A percentile compares a stretch with the other conserved stretches of the same genome.
These are phyloP conservation scores for Starmerella sirachaensis DNA, from an alignment of 805 yeast species.

Conservation along the genomic window DNA sequence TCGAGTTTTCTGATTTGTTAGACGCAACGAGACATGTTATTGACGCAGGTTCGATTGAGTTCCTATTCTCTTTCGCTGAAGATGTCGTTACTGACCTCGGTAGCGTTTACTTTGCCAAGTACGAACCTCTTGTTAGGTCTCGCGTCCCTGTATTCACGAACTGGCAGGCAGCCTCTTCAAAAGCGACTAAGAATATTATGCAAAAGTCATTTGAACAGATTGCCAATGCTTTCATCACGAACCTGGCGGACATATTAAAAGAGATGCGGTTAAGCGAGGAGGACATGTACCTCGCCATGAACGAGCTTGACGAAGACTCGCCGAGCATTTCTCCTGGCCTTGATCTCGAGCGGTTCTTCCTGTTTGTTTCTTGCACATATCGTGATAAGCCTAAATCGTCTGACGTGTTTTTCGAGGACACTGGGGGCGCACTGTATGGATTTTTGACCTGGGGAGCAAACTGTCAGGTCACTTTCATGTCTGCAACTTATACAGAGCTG, in stretches of 20 bases:
- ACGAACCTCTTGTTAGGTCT: constrained; percentile 18
- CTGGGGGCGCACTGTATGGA: constrained; percentile 56
- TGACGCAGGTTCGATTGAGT: constrained; percentile 31
- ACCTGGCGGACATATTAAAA: constrained; percentile 31
- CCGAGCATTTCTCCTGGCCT: constrained; percentile 40
- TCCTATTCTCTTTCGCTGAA: constrained; percentile 28
- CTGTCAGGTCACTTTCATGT: constrained; percentile 58
- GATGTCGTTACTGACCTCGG: constrained; percentile 22
- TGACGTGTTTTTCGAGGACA: constrained; percentile 53
- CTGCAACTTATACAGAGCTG: constrained; percentile 70
- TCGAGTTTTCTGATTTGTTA: constrained; percentile 13
- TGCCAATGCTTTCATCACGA: constrained; percentile 25
- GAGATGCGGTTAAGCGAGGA: constrained; percentile 33
- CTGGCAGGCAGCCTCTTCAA: constrained; percentile 12
- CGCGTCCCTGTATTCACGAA: constrained; percentile 24
- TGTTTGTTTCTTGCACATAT: constrained; percentile 61
- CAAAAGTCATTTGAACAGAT: constrained; percentile 21
- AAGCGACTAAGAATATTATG: constrained; percentile 13
- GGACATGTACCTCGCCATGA: constrained; percentile 26
- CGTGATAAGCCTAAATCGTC: constrained; percentile 48
- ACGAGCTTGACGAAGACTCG: constrained; percentile 12
- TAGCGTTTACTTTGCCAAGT: constrained; percentile 5
- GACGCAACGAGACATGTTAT: constrained; percentile 24
- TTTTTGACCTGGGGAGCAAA: constrained; percentile 82
- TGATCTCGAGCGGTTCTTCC: constrained; percentile 77